These are phyloP conservation scores for Aulographum hederae DNA, from an alignment of 2,329 filamentous ascomycete genomes.

Conservation along the genomic window DNA sequence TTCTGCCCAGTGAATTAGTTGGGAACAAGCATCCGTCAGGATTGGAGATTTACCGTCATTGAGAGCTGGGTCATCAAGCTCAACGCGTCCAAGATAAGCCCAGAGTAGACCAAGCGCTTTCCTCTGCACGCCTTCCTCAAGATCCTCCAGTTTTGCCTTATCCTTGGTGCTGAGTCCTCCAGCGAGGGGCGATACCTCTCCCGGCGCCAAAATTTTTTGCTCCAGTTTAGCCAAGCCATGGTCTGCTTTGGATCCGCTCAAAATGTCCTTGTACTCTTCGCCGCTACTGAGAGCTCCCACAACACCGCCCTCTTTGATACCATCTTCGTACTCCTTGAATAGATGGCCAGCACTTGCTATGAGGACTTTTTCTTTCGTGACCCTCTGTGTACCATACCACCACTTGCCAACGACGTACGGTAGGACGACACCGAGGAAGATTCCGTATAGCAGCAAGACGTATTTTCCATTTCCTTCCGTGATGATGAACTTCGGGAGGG, in stretches of 20 bases:
- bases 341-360: slow-evolving; percentile 88
- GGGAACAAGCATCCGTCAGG: slow-evolving; percentile 15
- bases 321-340: slow-evolving; percentile 82
- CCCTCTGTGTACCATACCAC: slow-evolving; percentile 94
- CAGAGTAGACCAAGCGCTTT: slow-evolving; percentile 83
- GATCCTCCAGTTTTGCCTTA: slow-evolving; percentile 53
- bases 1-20: slow-evolving; percentile 28
- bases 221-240: slow-evolving; percentile 69
- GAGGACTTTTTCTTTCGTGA: slow-evolving; percentile 84
- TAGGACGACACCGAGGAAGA: slow-evolving; percentile 72
- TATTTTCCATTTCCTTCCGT: slow-evolving; percentile 92
- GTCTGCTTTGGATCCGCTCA: slow-evolving; percentile 65
- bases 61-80: slow-evolving; percentile 59
- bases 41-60: too few relatives aligned
- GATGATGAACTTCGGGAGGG: slow-evolving; percentile 80
- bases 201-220: slow-evolving; percentile 52
- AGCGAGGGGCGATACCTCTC: slow-evolving; percentile 31
- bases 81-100: slow-evolving; percentile 82
- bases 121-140: slow-evolving; percentile 63
- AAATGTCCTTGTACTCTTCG: slow-evolving; percentile 61
- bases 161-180: slow-evolving; percentile 54
- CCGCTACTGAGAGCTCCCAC: slow-evolving; percentile 68
- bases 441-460: slow-evolving; percentile 74
- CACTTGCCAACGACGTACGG: slow-evolving; percentile 89
- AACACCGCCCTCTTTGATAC: slow-evolving; percentile 62